A percentile compares a stretch with the other conserved stretches of the same genome.
Conservation (phyloP, 768 basidiomycete species). For the Hebeloma cylindrosporum region DNA sequence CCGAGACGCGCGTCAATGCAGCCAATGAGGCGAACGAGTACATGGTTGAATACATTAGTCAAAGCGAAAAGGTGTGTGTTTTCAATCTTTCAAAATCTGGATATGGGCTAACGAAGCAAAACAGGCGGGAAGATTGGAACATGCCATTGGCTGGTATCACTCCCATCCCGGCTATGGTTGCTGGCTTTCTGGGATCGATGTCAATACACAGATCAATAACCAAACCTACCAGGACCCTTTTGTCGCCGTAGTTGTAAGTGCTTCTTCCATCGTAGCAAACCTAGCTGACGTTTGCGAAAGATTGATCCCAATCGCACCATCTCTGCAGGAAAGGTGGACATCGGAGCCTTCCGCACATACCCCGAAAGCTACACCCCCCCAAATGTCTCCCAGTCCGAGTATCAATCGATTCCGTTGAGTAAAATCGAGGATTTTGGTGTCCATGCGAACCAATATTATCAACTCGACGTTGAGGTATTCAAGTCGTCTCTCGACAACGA, state of each 20-base stretch:
- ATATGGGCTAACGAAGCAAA: constrained; percentile 3
- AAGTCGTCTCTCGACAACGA: constrained; percentile 88
- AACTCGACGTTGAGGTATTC: constrained; percentile 92
- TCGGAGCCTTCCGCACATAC: constrained; percentile 97
- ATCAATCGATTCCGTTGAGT: constrained; percentile 93
- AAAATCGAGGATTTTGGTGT: constrained; percentile 99
- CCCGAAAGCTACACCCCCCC: constrained; percentile 94
- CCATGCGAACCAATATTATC: constrained; percentile 95
- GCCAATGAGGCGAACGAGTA: constrained; percentile 96
- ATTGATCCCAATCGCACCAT: constrained; percentile 98
- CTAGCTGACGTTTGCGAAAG: constrained; percentile 37
- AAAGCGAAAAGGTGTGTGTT: constrained; percentile 68
- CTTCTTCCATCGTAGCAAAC: neutral
- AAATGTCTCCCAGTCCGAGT: constrained; percentile 68
- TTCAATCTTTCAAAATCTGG: neutral
- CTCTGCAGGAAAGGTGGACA: constrained; percentile 97
- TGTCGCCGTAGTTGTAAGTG: constrained; percentile 88
- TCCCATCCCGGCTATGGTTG: constrained; percentile 99
- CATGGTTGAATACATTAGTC: constrained; percentile 92
- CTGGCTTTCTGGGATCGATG: constrained; percentile 99
- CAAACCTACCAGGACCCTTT: constrained; percentile 97
- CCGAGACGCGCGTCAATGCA: constrained; percentile 97
- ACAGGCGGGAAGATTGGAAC: constrained; percentile 81
- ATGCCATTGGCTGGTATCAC: constrained; percentile 97
- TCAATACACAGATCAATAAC: constrained; percentile 93